Percentiles rank a stretch among this genome's conserved stretches.
phyloP scores from a whole-genome alignment of 495 filamentous ascomycete genomes.

The Xylaria acuta region DNA sequence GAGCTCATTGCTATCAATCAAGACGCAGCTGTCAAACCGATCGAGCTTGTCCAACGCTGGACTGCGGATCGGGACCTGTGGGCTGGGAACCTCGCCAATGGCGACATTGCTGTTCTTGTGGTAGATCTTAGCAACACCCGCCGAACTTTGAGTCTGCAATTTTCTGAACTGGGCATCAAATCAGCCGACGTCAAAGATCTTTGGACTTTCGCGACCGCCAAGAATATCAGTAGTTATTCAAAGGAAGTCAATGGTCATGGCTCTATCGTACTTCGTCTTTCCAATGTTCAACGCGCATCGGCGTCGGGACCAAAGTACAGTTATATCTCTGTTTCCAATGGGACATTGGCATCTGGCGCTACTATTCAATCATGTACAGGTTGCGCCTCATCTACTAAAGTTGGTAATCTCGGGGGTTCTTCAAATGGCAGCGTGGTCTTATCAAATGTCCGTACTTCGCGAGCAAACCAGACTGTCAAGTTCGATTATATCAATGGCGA shows the following conservation, averaged over 20 bases:
- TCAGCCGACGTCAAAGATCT: slow-evolving; percentile 18
- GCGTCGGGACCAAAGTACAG: neutral
- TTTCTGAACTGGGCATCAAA: slow-evolving; percentile 11
- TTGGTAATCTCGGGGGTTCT: slow-evolving; percentile 15
- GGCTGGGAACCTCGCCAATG: slow-evolving; percentile 12
- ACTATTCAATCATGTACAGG: slow-evolving; percentile 6
- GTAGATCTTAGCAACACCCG: slow-evolving; percentile 16
- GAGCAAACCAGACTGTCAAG: slow-evolving; percentile 16
- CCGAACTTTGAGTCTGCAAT: slow-evolving; percentile 11
- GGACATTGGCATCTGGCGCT: slow-evolving; percentile 7
- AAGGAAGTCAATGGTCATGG: slow-evolving; percentile 13
- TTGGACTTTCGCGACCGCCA: neutral
- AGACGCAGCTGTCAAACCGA: slow-evolving; percentile 7
- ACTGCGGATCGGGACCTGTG: slow-evolving; percentile 9
- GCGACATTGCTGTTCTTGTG: slow-evolving; percentile 16
- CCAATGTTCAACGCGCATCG: neutral
- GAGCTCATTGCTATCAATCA: slow-evolving; percentile 20
- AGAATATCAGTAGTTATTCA: slow-evolving; percentile 7
- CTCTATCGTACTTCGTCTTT: slow-evolving; percentile 16
- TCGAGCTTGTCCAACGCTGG: slow-evolving; percentile 15
- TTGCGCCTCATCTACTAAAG: slow-evolving; percentile 13
- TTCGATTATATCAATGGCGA: slow-evolving; percentile 19
- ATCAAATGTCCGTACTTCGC: slow-evolving; percentile 9
- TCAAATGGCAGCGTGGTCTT: slow-evolving; percentile 4
- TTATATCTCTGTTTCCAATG: slow-evolving; percentile 5